A percentile compares a stretch with the other conserved stretches of the same genome.
Evolutionary conservation across 2,329 filamentous ascomycete genomes (phyloP).

Genomic region (Fonsecaea erecta): DNA sequence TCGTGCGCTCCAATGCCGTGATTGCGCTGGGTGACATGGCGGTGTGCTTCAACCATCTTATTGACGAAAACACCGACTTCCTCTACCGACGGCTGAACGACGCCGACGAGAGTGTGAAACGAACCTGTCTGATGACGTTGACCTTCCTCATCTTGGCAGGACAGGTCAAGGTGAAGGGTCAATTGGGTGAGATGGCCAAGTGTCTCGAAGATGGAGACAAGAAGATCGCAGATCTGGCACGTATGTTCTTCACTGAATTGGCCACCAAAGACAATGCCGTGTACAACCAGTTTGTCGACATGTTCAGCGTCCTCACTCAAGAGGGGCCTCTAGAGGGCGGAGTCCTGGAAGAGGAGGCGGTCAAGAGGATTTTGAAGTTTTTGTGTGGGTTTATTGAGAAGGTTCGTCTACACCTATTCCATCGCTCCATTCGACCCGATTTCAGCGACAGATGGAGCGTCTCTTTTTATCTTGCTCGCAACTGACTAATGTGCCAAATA

Average conservation of each 20-base stretch:
- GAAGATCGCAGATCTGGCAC: conserved; percentile 86
- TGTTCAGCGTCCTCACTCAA: conserved; percentile 91
- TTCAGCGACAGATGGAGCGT: background rate
- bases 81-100: conserved; percentile 92
- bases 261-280: conserved; percentile 98
- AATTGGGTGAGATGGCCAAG: conserved; percentile 98
- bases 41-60: conserved; percentile 98
- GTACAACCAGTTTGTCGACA: conserved; percentile 99
- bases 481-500: conserved; percentile 45
- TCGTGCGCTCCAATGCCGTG: conserved; percentile 92
- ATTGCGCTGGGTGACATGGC: conserved; percentile 99
- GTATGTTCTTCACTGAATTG: conserved; percentile 98
- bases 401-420: conserved; percentile 58
- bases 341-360: conserved; percentile 72
- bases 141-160: conserved; percentile 96
- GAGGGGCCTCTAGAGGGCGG: conserved; percentile 66
- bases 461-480: background rate
- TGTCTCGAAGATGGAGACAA: conserved; percentile 96
- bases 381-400: conserved; percentile 96
- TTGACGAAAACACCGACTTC: conserved; percentile 99
- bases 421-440: background rate
- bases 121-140: conserved; percentile 96
- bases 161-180: conserved; percentile 98
- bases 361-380: conserved; percentile 88
- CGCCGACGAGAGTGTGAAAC: conserved; percentile 84